Percentiles rank a stretch among this genome's conserved stretches.
phyloP scores from a whole-genome alignment of 352 stramenopile genomes.

The Phytophthora ohioensis region DNA sequence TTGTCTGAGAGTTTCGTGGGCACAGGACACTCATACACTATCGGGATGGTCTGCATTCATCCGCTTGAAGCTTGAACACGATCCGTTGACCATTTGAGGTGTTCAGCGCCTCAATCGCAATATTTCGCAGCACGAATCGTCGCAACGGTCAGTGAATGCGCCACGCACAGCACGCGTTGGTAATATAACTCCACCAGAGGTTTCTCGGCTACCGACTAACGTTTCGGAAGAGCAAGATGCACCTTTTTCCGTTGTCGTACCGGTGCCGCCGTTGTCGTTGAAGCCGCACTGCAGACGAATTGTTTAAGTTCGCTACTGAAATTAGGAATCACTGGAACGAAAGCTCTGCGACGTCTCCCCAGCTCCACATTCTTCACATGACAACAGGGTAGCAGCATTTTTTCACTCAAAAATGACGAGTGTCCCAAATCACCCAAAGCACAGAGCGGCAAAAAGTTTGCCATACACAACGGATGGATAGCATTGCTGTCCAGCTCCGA shows the following conservation, averaged over 20 bases:
- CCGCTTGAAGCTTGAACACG: constrained; percentile 3
- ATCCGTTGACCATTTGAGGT: constrained; percentile 28
- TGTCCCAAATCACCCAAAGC: background rate
- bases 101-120: constrained; percentile 20
- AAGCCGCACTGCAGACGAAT: background rate
- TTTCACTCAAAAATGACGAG: constrained; percentile 1
- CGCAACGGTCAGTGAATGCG: constrained; percentile 21
- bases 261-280: background rate
- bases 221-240: constrained; percentile 7
- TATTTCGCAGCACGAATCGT: constrained; percentile 32
- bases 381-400: background rate
- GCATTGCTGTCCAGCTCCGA: too few species aligned
- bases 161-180: background rate
- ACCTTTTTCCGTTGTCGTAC: background rate
- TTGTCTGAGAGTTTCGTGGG: constrained; percentile 30
- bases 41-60: background rate
- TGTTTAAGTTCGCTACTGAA: background rate
- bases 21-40: constrained; percentile 11
- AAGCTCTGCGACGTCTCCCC: background rate
- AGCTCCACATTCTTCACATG: background rate
- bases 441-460: background rate
- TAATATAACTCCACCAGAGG: background rate
- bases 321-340: background rate
- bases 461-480: too few species aligned
- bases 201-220: constrained; percentile 1